These are phyloP conservation scores for Lathyrus tuberosus DNA, from an alignment of 306 rosid species.

Conservation along the genomic window DNA sequence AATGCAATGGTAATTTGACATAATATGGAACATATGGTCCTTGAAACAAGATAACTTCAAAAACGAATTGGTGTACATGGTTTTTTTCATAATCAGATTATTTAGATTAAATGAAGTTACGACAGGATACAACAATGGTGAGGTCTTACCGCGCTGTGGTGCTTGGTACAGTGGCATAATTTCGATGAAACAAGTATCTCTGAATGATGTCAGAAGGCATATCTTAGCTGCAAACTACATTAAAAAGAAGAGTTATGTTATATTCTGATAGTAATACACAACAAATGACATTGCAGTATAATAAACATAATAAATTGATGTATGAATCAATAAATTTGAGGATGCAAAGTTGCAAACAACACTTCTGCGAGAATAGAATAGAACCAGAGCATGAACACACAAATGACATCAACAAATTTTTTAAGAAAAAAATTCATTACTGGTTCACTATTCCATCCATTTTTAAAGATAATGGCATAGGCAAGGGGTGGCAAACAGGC, in stretches of 20 bases:
- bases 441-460: too few species aligned
- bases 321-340: constrained; percentile 18
- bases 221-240: constrained; percentile 84
- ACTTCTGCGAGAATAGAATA: not conserved
- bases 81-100: constrained; percentile 1
- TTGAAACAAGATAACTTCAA: constrained; percentile 10
- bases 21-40: not conserved
- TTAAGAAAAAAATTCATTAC: too few species aligned
- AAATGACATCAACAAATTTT: too few species aligned
- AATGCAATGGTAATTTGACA: not conserved
- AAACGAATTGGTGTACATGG: not conserved
- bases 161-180: constrained; percentile 64
- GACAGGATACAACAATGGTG: not conserved
- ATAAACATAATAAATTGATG: not conserved
- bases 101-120: not conserved
- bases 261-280: constrained; percentile 16
- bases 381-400: not conserved
- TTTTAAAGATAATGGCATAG: too few species aligned
- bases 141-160: constrained; percentile 67
- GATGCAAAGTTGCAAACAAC: not conserved
- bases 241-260: constrained; percentile 34
- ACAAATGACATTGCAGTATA: constrained; percentile 8
- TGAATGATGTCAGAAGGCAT: constrained; percentile 85
- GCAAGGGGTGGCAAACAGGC: too few species aligned
- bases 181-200: constrained; percentile 86